phyloP scores from a whole-genome alignment of 805 yeast genomes.

The Candida ponderosae region DNA sequence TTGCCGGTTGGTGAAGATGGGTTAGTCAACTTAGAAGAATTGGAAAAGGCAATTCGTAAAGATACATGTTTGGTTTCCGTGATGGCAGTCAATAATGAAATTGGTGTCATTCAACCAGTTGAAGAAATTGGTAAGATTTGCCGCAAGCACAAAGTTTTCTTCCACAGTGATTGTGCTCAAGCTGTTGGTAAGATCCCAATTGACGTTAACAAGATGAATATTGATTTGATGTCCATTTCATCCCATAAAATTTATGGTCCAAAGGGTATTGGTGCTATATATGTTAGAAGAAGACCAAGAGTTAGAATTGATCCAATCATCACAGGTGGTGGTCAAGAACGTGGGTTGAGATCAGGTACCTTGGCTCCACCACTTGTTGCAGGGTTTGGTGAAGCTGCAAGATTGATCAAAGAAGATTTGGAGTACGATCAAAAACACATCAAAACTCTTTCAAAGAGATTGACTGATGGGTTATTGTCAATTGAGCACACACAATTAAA shows the following conservation, averaged over 20 bases:
- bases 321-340: conserved; percentile 98
- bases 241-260: conserved; percentile 98
- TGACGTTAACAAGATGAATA: conserved; percentile 89
- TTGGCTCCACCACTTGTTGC: conserved; percentile 93
- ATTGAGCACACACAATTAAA: conserved; percentile 87
- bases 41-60: conserved; percentile 78
- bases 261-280: conserved; percentile 94
- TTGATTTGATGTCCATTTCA: conserved; percentile 88
- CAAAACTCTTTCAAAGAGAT: conserved; percentile 58
- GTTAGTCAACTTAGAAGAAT: conserved; percentile 64
- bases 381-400: conserved; percentile 97
- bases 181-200: conserved; percentile 91
- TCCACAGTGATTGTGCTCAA: conserved; percentile 98
- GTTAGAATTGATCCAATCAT: conserved; percentile 93
- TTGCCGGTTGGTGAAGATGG: conserved; percentile 81
- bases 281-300: conserved; percentile 95
- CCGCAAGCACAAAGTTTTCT: conserved; percentile 79
- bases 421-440: conserved; percentile 70
- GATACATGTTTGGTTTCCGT: conserved; percentile 87
- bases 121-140: conserved; percentile 90
- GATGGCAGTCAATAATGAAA: conserved; percentile 98
- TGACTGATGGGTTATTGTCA: conserved; percentile 62
- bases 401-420: conserved; percentile 69
- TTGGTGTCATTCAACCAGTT: conserved; percentile 94
- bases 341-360: conserved; percentile 96